A percentile compares a stretch with the other conserved stretches of the same genome.
Evolutionary conservation across 176 grass and related monocot genomes (phyloP).

Genomic region (Elaeis guineensis): DNA sequence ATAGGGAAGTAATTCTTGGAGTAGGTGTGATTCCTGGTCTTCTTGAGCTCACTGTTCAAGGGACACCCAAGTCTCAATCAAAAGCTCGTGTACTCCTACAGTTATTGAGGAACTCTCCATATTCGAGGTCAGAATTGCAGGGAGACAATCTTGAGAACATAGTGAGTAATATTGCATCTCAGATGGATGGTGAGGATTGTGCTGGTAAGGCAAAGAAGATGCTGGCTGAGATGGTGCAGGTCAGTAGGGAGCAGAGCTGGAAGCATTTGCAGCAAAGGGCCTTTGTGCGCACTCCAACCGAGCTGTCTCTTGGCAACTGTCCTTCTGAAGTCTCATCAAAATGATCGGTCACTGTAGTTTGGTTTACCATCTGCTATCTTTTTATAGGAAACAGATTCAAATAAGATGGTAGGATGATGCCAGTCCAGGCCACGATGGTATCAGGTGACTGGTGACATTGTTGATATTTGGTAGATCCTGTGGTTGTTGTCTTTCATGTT

Average conservation of each 20-base stretch:
- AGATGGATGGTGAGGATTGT: slow-evolving; percentile 64
- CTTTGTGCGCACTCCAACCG: background rate
- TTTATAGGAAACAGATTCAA: slow-evolving; percentile 35
- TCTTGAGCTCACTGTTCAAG: slow-evolving; percentile 74
- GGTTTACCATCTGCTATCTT: slow-evolving; percentile 22
- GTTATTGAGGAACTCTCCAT: slow-evolving; percentile 47
- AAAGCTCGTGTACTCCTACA: slow-evolving; percentile 68
- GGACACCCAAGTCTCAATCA: slow-evolving; percentile 50
- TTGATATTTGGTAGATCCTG: slow-evolving; percentile 15
- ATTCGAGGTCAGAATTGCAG: slow-evolving; percentile 39
- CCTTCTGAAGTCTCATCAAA: slow-evolving; percentile 8
- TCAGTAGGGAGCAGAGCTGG: slow-evolving; percentile 16
- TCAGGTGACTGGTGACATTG: slow-evolving; percentile 43
- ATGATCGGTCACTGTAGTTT: slow-evolving; percentile 18
- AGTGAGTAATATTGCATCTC: slow-evolving; percentile 73
- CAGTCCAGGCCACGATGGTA: slow-evolving; percentile 47
- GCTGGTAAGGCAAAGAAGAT: slow-evolving; percentile 76
- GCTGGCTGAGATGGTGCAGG: slow-evolving; percentile 50
- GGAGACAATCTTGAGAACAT: slow-evolving; percentile 63
- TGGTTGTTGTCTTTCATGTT: slow-evolving; percentile 13
- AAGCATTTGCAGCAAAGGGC: slow-evolving; percentile 11
- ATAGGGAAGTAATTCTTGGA: slow-evolving; percentile 56
- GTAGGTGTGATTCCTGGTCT: slow-evolving; percentile 84
- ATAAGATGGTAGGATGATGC: slow-evolving; percentile 21
- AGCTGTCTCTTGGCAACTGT: background rate